phyloP scores from a whole-genome alignment of 2,329 filamentous ascomycete species.

The Magnaporthiopsis poae region DNA sequence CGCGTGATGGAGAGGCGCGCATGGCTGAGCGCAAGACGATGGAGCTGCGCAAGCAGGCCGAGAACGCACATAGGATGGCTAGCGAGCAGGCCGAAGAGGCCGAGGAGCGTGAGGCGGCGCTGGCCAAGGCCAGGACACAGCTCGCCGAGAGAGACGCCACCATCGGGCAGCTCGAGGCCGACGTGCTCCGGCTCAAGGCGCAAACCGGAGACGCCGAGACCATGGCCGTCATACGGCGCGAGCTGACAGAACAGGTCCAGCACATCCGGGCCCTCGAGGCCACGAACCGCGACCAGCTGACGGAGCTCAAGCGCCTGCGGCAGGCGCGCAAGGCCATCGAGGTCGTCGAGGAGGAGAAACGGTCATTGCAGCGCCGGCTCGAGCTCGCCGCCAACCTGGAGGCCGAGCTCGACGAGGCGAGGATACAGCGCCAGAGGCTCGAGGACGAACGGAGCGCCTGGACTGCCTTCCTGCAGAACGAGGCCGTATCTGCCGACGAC shows the following conservation, averaged over 20 bases:
- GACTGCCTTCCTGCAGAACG: constrained; percentile 71
- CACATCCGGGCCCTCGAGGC: constrained; percentile 79
- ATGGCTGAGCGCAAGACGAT: constrained; percentile 43
- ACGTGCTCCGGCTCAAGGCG: constrained; percentile 74
- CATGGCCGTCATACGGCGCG: constrained; percentile 71
- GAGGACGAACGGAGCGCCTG: constrained; percentile 83
- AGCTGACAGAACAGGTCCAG: constrained; percentile 83
- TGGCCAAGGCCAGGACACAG: constrained; percentile 55
- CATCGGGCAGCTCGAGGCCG: constrained; percentile 68
- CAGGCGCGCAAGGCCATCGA: constrained; percentile 79
- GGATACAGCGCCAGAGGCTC: constrained; percentile 72
- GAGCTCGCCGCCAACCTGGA: constrained; percentile 65
- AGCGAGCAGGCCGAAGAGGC: constrained; percentile 52
- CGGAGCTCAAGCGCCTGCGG: constrained; percentile 72
- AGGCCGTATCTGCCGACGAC: constrained; percentile 48
- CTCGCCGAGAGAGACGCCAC: constrained; percentile 59
- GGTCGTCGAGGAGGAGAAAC: constrained; percentile 90
- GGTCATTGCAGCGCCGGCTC: constrained; percentile 66
- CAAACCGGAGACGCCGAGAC: constrained; percentile 81
- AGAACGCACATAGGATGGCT: constrained; percentile 35
- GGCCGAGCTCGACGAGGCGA: constrained; percentile 66
- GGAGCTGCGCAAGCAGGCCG: constrained; percentile 44
- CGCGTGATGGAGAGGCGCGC: constrained; percentile 61
- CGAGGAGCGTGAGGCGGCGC: constrained; percentile 42
- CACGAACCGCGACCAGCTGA: constrained; percentile 66